Conservation (phyloP, 2,329 filamentous ascomycete genomes). For the Aureobasidium leucospermi region DNA sequence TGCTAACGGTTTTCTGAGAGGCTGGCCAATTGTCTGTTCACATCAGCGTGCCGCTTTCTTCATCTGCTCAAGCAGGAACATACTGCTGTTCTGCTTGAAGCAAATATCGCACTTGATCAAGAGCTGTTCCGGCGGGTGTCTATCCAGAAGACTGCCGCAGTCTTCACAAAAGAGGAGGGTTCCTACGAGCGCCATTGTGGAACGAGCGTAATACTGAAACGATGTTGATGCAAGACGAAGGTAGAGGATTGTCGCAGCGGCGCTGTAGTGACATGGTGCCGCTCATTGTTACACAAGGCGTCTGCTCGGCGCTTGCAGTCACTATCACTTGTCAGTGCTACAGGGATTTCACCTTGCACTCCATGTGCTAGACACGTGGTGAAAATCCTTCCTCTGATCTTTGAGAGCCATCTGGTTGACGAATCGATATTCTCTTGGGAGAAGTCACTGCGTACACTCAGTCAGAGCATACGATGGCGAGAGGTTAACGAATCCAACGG, state of each 20-base stretch:
- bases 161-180: conserved; percentile 88
- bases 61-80: background rate
- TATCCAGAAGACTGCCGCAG: conserved; percentile 83
- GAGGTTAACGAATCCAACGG: no score
- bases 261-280: background rate
- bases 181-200: conserved; percentile 74
- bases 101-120: conserved; percentile 79
- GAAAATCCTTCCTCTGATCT: no score
- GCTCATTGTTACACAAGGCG: background rate
- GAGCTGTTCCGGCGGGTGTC: conserved; percentile 67
- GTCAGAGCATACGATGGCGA: no score
- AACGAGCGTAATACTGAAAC: background rate
- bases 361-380: no score
- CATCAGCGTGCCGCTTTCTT: background rate
- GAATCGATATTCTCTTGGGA: no score
- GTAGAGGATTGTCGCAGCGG: background rate
- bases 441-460: no score
- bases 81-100: conserved; percentile 76
- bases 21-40: conserved; percentile 42
- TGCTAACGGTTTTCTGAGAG: conserved; percentile 70
- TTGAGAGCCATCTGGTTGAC: no score
- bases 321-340: background rate
- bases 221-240: no score
- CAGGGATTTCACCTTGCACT: background rate
- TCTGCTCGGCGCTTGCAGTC: background rate